phyloP scores from a whole-genome alignment of 345 rosid genomes.

The Anacardium occidentale region DNA sequence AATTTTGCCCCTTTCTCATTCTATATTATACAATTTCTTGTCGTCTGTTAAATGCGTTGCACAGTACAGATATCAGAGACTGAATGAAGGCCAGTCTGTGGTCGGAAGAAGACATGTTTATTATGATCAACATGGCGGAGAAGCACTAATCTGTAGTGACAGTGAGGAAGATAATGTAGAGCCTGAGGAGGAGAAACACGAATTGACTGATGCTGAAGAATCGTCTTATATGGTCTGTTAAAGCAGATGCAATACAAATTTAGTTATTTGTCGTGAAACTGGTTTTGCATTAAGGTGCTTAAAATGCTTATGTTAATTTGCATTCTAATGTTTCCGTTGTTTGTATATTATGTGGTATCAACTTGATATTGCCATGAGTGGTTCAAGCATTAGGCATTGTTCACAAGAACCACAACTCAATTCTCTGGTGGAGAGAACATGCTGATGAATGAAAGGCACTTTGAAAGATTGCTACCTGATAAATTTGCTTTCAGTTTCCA shows the following conservation, averaged over 20 bases:
- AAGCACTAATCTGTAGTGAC: constrained; percentile 91
- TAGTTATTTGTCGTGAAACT: background rate
- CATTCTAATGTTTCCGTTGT: background rate
- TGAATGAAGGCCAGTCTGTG: constrained; percentile 98
- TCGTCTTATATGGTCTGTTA: constrained; percentile 68
- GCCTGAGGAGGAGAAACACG: constrained; percentile 79
- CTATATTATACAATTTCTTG: constrained; percentile 30
- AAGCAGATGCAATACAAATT: constrained; percentile 5
- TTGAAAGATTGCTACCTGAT: background rate
- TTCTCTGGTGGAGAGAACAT: background rate
- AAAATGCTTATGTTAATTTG: background rate
- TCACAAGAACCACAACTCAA: background rate
- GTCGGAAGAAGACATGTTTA: constrained; percentile 98
- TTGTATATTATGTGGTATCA: background rate
- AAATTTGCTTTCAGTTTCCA: background rate
- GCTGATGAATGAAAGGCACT: background rate
- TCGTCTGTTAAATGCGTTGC: constrained; percentile 38
- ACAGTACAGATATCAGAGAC: constrained; percentile 91
- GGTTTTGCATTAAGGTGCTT: background rate
- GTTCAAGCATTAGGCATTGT: background rate
- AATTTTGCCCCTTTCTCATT: constrained; percentile 3
- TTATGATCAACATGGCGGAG: constrained; percentile 91
- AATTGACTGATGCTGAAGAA: constrained; percentile 85
- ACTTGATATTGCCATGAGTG: background rate
- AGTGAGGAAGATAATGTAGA: constrained; percentile 87